Evolutionary conservation across 495 filamentous ascomycete species (phyloP), one percentile per base, ranked within the genome.

Genomic region (Neohortaea acidophila): DNA sequence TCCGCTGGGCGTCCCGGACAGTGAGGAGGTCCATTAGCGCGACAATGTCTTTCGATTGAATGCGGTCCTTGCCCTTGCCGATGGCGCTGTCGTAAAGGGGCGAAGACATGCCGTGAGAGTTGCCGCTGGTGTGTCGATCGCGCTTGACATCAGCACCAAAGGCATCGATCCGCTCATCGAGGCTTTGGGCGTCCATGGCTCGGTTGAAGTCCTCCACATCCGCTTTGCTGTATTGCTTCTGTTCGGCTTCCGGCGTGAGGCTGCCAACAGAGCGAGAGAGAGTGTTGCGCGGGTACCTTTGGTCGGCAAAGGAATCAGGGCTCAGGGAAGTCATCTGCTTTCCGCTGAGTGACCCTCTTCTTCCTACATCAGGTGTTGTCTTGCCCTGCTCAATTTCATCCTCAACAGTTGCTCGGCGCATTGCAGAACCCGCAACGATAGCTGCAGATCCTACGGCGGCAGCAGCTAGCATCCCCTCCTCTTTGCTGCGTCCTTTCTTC

Each of bases 11-110:
- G 65, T 99, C 89, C 10, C 89, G 77, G 45, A 94, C 91, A 54
- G 89, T 96, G 44, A 97, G 78, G 70, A 86, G 89, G 53, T 99
- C 86, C 89, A 99, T 96, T 19, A 99, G 64, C 27, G 89, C 85
- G 46, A 96, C 77, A 50, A 99, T 91, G 55, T 99, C 91, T 60
- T 93, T 87, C 4, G 84, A 93, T 57, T 99, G 77, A 41, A 99
- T 99, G 26, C 77, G 68, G 44, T 96, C 86, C 43, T 93, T 81
- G 22, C 86, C 87, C 34, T 68, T 73, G 20, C 91, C 89, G 4
- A 83, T 94, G 15, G 87, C 70, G 44, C 82, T 77, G 55, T 96
- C 89, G 51, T 94, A 96, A 13, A 94, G 60, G 4, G 85, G 86
- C 8, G 83, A 87, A 23, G 70, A 73, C 74, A 85, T 80, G 12